Evolutionary conservation across 2,329 filamentous ascomycete species (phyloP), one percentile per base, ranked within the genome.

Genomic region (Fusarium praegraminearum): DNA sequence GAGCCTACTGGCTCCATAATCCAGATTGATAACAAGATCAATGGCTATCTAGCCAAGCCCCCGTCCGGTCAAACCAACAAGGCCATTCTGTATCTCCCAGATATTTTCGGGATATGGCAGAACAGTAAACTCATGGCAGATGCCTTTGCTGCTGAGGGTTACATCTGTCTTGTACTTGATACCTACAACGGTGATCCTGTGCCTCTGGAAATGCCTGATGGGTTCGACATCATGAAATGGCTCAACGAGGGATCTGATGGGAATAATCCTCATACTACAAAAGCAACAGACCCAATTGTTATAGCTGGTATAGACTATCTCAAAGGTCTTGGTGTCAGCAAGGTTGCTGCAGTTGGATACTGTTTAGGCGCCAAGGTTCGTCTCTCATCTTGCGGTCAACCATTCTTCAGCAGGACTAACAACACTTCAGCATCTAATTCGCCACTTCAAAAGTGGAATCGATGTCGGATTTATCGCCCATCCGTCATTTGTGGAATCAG

Each of bases 401-500:
- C 2, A n/a, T 1, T 4, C 7, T 6, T 2, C 3, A 24, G 4
- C 4, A 7, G 2, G 1, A 16, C 63, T 65, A 20, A 66, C 10
- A 22, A 4, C 1, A 30, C 1, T 57, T 6, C 0, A 90, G 86
- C 93, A 91, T 76, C 87, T 92, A 18, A 84, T 85, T 59, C 87
- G 93, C 40, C 91, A 89, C 81, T 84, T 84, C 79, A 83, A 84
- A 57, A 76, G 83, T 59, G 88, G 88, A 67, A 84, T 95, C 70
- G 85, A 92, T 56, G 91, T 87, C 55, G 93, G 91, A 40, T 96
- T 86, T 80, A 80, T 88, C 20, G 93, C 92, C 2, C 93, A 96
- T 79, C 93, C 93, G 1, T 92, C 89, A 28, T 94, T 94, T 72
- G 87, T 96, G 32, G 83, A 87, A 8, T 82, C 88, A 64, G 87